Evolutionary conservation across 2,329 filamentous ascomycete genomes (phyloP).

Genomic region (Neophaeococcomyces aloes): DNA sequence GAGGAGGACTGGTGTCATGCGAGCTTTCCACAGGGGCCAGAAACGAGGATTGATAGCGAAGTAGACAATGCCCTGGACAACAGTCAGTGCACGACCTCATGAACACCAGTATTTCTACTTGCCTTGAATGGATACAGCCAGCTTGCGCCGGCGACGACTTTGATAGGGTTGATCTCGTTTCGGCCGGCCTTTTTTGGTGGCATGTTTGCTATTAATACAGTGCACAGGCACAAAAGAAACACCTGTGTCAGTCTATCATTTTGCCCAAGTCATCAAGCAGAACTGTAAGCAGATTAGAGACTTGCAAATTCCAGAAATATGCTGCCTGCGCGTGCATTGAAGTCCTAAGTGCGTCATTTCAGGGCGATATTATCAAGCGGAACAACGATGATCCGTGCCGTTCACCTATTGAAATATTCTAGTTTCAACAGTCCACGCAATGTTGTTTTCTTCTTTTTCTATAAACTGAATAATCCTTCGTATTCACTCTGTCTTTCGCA

Average conservation of each 20-base stretch:
- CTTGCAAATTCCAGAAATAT: too few species aligned
- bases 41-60: conserved; percentile 67
- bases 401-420: neutral
- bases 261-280: too few species aligned
- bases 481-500: conserved; percentile 38
- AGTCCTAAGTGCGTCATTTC: too few species aligned
- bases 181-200: neutral
- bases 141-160: conserved; percentile 23
- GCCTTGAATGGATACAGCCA: conserved; percentile 42
- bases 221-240: too few species aligned
- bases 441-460: conserved; percentile 27
- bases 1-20: conserved; percentile 68
- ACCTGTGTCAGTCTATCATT: too few species aligned
- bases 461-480: conserved; percentile 35
- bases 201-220: conserved; percentile 5
- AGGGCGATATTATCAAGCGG: too few species aligned
- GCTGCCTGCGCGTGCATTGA: too few species aligned
- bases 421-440: conserved; percentile 11
- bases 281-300: too few species aligned
- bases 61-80: conserved; percentile 61
- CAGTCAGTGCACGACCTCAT: neutral
- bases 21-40: conserved; percentile 67
- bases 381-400: too few species aligned
- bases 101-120: conserved; percentile 16
- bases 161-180: conserved; percentile 6